These are phyloP conservation scores for Apiotrichum veenhuisii DNA, from an alignment of 1,284 basidiomycete species.

Conservation along the genomic window DNA sequence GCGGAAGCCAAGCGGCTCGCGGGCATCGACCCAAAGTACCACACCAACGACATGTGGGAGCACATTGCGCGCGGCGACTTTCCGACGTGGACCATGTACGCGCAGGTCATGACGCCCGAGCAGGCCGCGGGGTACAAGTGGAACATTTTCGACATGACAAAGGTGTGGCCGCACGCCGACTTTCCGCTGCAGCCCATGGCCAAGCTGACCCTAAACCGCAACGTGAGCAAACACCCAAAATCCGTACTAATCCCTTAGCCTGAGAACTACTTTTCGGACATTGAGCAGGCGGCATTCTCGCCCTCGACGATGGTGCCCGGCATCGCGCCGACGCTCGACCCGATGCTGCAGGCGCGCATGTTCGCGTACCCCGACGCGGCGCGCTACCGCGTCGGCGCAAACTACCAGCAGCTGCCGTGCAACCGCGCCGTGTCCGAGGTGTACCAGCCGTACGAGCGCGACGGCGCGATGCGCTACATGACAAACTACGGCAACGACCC, in stretches of 20 bases:
- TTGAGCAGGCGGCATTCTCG: slow-evolving; percentile 64
- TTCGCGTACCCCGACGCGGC: slow-evolving; percentile 96
- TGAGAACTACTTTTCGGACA: slow-evolving; percentile 59
- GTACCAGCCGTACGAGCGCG: slow-evolving; percentile 58
- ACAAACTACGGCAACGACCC: slow-evolving; percentile 15
- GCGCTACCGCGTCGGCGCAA: slow-evolving; percentile 62
- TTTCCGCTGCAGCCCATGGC: slow-evolving; percentile 72
- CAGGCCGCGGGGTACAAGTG: slow-evolving; percentile 60
- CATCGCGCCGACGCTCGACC: slow-evolving; percentile 81
- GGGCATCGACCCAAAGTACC: slow-evolving; percentile 57
- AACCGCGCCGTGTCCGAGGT: slow-evolving; percentile 59
- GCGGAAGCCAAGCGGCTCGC: slow-evolving; percentile 39
- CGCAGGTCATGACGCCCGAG: slow-evolving; percentile 66
- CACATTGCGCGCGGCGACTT: slow-evolving; percentile 59
- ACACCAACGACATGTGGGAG: slow-evolving; percentile 71
- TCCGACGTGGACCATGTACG: slow-evolving; percentile 70
- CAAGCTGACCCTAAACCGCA: slow-evolving; percentile 71
- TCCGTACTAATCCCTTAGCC: slow-evolving; percentile 31
- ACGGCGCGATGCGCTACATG: slow-evolving; percentile 30
- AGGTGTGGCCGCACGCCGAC: slow-evolving; percentile 72
- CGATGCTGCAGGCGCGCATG: slow-evolving; percentile 80
- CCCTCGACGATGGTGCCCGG: slow-evolving; percentile 82
- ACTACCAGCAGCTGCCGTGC: slow-evolving; percentile 86
- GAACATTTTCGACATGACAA: slow-evolving; percentile 73
- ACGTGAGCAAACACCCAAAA: slow-evolving; percentile 40